A percentile compares a stretch with the other conserved stretches of the same genome.
phyloP scores from a whole-genome alignment of 1,284 basidiomycete species.

The Puccinia horiana region DNA sequence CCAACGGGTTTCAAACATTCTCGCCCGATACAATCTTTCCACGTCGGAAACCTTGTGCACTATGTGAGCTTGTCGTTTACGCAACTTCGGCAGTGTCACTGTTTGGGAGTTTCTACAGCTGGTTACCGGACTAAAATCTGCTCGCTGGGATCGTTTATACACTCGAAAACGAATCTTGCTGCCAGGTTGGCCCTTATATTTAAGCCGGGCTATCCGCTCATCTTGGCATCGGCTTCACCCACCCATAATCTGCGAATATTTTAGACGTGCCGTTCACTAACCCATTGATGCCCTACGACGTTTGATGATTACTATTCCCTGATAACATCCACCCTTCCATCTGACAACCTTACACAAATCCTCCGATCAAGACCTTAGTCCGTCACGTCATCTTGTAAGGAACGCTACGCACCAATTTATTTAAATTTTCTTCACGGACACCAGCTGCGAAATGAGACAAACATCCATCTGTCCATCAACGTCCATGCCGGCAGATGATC shows the following conservation, averaged over 20 bases:
- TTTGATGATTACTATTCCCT: constrained; percentile 3
- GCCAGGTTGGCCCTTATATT: constrained; percentile 8
- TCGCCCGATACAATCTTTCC: constrained; percentile 22
- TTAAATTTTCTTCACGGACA: not conserved
- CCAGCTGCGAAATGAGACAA: not conserved
- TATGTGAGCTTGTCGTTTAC: not conserved
- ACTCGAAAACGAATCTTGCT: not conserved
- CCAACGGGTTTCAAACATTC: constrained; percentile 14
- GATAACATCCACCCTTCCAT: not conserved
- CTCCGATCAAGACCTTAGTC: not conserved
- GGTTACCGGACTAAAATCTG: not conserved
- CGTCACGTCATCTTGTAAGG: not conserved
- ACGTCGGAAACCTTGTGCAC: constrained; percentile 24
- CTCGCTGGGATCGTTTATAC: not conserved
- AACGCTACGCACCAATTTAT: not conserved
- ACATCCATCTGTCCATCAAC: not conserved
- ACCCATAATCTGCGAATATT: not conserved
- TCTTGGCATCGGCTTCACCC: not conserved
- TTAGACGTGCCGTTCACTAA: not conserved
- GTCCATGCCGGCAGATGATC: not conserved
- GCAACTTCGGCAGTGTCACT: constrained; percentile 1
- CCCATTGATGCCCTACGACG: constrained; percentile 17
- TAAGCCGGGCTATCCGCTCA: not conserved
- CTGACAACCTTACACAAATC: not conserved
- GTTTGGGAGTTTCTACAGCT: constrained; percentile 35